phyloP scores from a whole-genome alignment of 2,329 filamentous ascomycete genomes.

The Xylogone sp. region DNA sequence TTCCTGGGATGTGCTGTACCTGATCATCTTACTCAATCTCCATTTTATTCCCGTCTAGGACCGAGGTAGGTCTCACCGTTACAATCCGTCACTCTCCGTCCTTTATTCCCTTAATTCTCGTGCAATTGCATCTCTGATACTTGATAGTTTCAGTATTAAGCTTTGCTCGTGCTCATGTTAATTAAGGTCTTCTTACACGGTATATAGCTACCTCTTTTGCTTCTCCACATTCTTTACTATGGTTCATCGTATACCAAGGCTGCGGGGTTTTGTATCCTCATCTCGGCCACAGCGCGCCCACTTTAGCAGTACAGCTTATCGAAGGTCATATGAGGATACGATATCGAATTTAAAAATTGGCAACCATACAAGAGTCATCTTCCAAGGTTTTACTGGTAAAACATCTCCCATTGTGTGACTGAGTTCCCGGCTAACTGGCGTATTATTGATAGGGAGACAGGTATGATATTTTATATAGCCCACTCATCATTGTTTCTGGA shows the following conservation, averaged over 20 bases:
- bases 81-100: not conserved
- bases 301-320: conserved; percentile 15
- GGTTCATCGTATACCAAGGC: conserved; percentile 7
- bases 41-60: not conserved
- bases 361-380: conserved; percentile 62
- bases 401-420: conserved; percentile 3
- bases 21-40: no score
- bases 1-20: no score
- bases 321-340: conserved; percentile 43
- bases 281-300: not conserved
- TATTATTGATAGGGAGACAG: conserved; percentile 28
- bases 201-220: not conserved
- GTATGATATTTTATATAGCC: conserved; percentile 16
- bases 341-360: conserved; percentile 65
- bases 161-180: no score
- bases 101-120: not conserved
- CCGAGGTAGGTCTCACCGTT: not conserved
- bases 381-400: conserved; percentile 65
- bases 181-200: no score
- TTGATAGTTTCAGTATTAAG: no score
- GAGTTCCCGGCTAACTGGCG: not conserved
- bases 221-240: conserved; percentile 2
- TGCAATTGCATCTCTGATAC: no score
- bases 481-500: not conserved
- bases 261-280: not conserved